A percentile compares a stretch with the other conserved stretches of the same genome.
Evolutionary conservation across 495 filamentous ascomycete genomes (phyloP).

Genomic region (Bathelium albidoporum): DNA sequence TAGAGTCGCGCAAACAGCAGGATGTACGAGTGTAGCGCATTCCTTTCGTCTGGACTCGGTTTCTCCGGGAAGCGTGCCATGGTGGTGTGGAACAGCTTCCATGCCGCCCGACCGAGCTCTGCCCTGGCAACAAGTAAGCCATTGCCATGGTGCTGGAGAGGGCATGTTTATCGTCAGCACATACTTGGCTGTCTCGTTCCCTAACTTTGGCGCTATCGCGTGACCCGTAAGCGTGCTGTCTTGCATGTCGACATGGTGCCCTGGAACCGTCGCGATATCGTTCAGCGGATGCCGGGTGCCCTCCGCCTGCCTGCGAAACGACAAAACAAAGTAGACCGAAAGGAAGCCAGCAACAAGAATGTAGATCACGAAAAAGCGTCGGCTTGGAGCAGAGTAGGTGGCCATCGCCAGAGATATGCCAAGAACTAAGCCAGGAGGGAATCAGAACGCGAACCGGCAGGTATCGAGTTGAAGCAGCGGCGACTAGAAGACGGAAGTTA

Average conservation of each 20-base stretch:
- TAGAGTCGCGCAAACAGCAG: slow-evolving; percentile 87
- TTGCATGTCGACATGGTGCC: slow-evolving; percentile 13
- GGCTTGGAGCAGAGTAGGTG: neutral
- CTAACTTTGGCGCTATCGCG: slow-evolving; percentile 78
- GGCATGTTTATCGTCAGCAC: slow-evolving; percentile 15
- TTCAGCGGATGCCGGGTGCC: slow-evolving; percentile 8
- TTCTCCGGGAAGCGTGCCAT: slow-evolving; percentile 87
- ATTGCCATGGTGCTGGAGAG: neutral
- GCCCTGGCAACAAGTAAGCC: slow-evolving; percentile 43
- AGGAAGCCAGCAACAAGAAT: slow-evolving; percentile 20
- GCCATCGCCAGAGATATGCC: slow-evolving; percentile 14
- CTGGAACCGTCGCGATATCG: slow-evolving; percentile 5
- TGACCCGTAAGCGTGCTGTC: slow-evolving; percentile 54
- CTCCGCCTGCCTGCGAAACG: slow-evolving; percentile 10
- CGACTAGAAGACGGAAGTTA: neutral
- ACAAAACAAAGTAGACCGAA: slow-evolving; percentile 18
- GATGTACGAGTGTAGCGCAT: slow-evolving; percentile 74
- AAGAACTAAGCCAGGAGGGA: neutral
- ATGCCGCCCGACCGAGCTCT: slow-evolving; percentile 77
- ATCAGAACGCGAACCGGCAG: neutral
- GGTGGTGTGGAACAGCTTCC: slow-evolving; percentile 92
- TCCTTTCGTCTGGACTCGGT: slow-evolving; percentile 71
- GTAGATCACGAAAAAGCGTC: slow-evolving; percentile 21
- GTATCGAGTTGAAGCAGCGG: neutral
- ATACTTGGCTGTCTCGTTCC: slow-evolving; percentile 83